Percentiles rank a stretch among this genome's conserved stretches.
Evolutionary conservation across 306 rosid species (phyloP).

Genomic region (Erythrophleum fordii): DNA sequence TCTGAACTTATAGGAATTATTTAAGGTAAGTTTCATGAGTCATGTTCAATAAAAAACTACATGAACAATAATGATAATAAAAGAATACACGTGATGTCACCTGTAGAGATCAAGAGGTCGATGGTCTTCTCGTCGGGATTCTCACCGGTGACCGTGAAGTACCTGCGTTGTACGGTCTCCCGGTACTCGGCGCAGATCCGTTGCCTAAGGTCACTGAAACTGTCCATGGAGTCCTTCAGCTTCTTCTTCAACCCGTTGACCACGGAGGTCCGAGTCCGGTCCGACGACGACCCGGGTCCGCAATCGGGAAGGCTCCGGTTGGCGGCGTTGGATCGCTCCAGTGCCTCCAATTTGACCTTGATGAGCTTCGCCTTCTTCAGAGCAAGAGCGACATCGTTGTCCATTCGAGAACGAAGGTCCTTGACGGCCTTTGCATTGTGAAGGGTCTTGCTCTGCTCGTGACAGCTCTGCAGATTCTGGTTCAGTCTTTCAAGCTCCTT

Average conservation of each 20-base stretch:
- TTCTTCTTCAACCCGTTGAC: conserved; percentile 70
- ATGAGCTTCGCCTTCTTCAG: conserved; percentile 71
- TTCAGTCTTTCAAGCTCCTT: conserved; percentile 61
- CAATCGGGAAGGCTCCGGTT: conserved; percentile 63
- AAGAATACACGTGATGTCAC: conserved; percentile 23
- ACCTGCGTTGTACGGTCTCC: conserved; percentile 74
- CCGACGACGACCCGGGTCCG: conserved; percentile 75
- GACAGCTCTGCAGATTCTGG: conserved; percentile 49
- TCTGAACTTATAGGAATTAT: neutral
- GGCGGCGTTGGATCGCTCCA: conserved; percentile 73
- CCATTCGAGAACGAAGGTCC: conserved; percentile 79
- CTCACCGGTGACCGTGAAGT: conserved; percentile 77
- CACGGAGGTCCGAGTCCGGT: conserved; percentile 66
- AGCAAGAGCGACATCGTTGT: conserved; percentile 59
- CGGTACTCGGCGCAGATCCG: conserved; percentile 66
- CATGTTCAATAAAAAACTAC: neutral
- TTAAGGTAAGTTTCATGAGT: neutral
- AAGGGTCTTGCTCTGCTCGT: conserved; percentile 69
- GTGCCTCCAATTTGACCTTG: conserved; percentile 69
- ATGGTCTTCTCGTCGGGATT: conserved; percentile 75
- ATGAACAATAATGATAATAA: neutral
- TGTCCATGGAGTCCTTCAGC: conserved; percentile 70
- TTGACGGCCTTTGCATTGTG: conserved; percentile 69
- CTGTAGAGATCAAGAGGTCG: conserved; percentile 67
- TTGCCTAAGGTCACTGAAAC: conserved; percentile 57